Evolutionary conservation across 2,329 filamentous ascomycete genomes (phyloP).

Genomic region (Huntiella abstrusa): DNA sequence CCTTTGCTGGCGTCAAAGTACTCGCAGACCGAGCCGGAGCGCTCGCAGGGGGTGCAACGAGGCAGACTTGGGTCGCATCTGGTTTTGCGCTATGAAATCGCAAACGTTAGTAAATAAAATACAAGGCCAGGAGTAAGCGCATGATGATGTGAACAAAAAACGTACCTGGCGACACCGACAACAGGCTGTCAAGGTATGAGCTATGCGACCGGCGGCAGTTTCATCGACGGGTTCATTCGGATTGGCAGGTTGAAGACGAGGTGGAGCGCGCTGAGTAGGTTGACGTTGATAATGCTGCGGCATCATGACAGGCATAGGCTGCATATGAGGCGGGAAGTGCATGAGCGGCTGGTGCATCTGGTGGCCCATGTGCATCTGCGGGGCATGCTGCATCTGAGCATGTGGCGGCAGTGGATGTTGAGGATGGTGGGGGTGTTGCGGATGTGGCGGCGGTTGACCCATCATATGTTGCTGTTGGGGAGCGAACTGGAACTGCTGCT

Average conservation of each 20-base stretch:
- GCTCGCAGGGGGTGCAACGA: conserved; percentile 79
- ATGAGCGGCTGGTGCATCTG: conserved; percentile 7
- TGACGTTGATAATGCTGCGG: conserved; percentile 1
- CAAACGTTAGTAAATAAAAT: not conserved
- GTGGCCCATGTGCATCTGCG: conserved; percentile 8
- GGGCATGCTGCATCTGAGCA: conserved; percentile 14
- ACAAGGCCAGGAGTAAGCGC: no score
- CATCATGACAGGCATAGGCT: conserved; percentile 4
- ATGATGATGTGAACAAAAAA: not conserved
- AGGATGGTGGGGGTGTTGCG: conserved; percentile 11
- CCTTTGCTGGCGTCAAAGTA: conserved; percentile 85
- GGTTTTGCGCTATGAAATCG: conserved; percentile 60
- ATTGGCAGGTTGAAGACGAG: conserved; percentile 9
- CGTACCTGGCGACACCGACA: conserved; percentile 58
- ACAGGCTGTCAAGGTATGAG: conserved; percentile 63
- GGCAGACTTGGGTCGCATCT: conserved; percentile 86
- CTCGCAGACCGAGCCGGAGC: conserved; percentile 78
- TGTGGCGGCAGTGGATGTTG: conserved; percentile 12
- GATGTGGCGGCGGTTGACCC: conserved; percentile 7
- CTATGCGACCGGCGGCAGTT: conserved; percentile 36
- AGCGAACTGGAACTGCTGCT: conserved; percentile 7
- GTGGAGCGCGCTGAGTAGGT: conserved; percentile 7
- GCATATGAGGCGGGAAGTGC: conserved; percentile 8
- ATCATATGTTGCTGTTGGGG: conserved; percentile 15
- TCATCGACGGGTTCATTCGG: conserved; percentile 13